phyloP scores from a whole-genome alignment of 768 basidiomycete genomes.

The Dictyophora rubrovolvata region DNA sequence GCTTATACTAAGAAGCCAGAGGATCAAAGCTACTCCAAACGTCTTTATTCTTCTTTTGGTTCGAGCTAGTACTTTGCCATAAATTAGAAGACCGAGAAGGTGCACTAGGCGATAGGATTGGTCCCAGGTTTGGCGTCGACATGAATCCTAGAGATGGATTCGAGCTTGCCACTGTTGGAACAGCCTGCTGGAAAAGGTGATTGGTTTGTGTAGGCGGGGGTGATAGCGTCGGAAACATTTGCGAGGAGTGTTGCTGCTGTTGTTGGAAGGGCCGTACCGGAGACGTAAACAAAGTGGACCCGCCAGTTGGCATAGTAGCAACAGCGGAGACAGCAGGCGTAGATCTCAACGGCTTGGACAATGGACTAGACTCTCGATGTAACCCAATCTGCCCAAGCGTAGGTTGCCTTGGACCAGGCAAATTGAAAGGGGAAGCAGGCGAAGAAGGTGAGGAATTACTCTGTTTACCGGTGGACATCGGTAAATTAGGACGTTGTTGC shows the following conservation, averaged over 20 bases:
- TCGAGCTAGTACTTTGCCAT: slow-evolving; percentile 27
- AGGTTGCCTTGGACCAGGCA: slow-evolving; percentile 21
- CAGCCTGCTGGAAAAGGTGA: slow-evolving; percentile 36
- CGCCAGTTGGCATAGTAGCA: slow-evolving; percentile 8
- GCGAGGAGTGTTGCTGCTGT: not conserved
- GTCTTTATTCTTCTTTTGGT: slow-evolving; percentile 43
- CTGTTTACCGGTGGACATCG: not conserved
- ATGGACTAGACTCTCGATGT: slow-evolving; percentile 11
- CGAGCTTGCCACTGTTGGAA: slow-evolving; percentile 35
- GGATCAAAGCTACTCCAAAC: slow-evolving; percentile 84
- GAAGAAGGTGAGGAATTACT: slow-evolving; percentile 14
- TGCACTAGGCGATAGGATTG: slow-evolving; percentile 21
- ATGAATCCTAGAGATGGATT: slow-evolving; percentile 10
- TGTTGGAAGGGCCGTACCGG: slow-evolving; percentile 15
- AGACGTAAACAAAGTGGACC: slow-evolving; percentile 11
- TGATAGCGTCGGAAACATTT: slow-evolving; percentile 10
- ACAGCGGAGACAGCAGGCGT: slow-evolving; percentile 10
- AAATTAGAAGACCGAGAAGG: slow-evolving; percentile 55
- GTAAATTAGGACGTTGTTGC: not conserved
- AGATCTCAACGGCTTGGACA: slow-evolving; percentile 16
- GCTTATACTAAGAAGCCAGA: slow-evolving; percentile 33
- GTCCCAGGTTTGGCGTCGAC: slow-evolving; percentile 18
- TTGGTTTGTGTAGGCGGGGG: slow-evolving; percentile 2
- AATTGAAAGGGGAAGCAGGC: slow-evolving; percentile 18
- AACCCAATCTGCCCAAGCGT: slow-evolving; percentile 7